phyloP scores from a whole-genome alignment of 2,329 filamentous ascomycete genomes.

The Chrysosphaeria jannelii region DNA sequence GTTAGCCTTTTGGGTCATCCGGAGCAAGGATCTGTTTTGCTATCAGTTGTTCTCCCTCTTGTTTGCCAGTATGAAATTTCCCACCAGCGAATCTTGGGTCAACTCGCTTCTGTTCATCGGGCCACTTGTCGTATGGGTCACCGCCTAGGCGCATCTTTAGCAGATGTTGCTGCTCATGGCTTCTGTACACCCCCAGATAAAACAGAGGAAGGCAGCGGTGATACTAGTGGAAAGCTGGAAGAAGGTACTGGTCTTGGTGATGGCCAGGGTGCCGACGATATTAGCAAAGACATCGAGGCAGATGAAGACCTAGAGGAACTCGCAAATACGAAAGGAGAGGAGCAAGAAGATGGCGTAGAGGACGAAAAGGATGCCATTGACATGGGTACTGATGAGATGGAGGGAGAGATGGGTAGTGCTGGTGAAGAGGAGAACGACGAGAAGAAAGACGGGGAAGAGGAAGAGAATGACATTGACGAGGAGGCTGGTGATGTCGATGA shows the following conservation, averaged over 20 bases:
- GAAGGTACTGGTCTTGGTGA: conserved; percentile 81
- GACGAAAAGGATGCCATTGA: conserved; percentile 68
- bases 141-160: conserved; percentile 46
- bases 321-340: conserved; percentile 51
- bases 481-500: conserved; percentile 79
- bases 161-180: conserved; percentile 50
- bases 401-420: conserved; percentile 45
- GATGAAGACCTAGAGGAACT: conserved; percentile 84
- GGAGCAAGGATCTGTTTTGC: conserved; percentile 10
- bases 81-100: conserved; percentile 23
- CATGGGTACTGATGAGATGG: conserved; percentile 74
- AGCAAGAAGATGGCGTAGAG: conserved; percentile 29
- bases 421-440: conserved; percentile 34
- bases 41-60: conserved; percentile 36
- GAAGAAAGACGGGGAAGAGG: conserved; percentile 25
- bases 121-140: conserved; percentile 46
- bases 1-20: conserved; percentile 8
- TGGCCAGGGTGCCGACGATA: conserved; percentile 84
- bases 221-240: conserved; percentile 43
- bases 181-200: conserved; percentile 81
- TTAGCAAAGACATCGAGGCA: conserved; percentile 83
- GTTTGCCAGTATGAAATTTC: conserved; percentile 40
- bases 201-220: conserved; percentile 28
- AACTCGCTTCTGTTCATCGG: conserved; percentile 33
- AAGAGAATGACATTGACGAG: conserved; percentile 56